These are phyloP conservation scores for Jimgerdemannia flammicorona DNA, from an alignment of 192 early-diverging fungal genomes.

Conservation along the genomic window DNA sequence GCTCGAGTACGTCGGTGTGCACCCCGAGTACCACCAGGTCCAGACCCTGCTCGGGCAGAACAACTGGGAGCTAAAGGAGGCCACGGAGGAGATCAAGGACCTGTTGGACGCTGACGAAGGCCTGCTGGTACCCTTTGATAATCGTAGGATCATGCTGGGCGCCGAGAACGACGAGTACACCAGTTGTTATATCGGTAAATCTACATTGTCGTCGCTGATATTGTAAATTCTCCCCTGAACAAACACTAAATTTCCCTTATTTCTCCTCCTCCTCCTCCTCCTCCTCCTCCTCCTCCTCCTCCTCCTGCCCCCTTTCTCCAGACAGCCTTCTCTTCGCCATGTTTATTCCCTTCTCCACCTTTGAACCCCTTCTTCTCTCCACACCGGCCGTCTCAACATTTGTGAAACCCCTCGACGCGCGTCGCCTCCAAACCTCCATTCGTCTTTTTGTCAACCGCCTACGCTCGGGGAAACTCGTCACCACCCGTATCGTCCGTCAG, in stretches of 20 bases:
- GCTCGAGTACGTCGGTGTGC: conserved; percentile 14
- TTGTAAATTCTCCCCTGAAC: too few species aligned
- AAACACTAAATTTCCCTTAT: too few species aligned
- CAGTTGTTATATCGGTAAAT: conserved; percentile 62
- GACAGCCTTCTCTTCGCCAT: conserved; percentile 62
- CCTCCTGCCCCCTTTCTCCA: not conserved
- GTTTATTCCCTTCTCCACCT: conserved; percentile 55
- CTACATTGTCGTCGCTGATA: not conserved
- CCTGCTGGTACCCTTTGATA: conserved; percentile 17
- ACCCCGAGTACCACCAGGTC: conserved; percentile 5
- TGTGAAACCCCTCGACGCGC: conserved; percentile 9
- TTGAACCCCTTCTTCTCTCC: conserved; percentile 54
- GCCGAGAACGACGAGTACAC: conserved; percentile 59
- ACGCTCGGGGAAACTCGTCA: conserved; percentile 54
- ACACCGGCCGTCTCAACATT: conserved; percentile 29
- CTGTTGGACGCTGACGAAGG: conserved; percentile 33
- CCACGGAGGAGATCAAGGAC: conserved; percentile 17
- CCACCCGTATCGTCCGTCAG: conserved; percentile 44
- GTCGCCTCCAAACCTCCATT: conserved; percentile 49
- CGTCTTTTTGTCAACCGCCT: conserved; percentile 57
- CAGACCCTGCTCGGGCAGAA: conserved; percentile 22
- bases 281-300: too few species aligned
- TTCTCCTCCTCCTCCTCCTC: too few species aligned
- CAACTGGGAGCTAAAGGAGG: conserved; percentile 24
- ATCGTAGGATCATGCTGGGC: conserved; percentile 34